Percentiles rank a stretch among this genome's conserved stretches.
Evolutionary conservation across 768 basidiomycete species (phyloP).

Genomic region (Cyathus striatus): DNA sequence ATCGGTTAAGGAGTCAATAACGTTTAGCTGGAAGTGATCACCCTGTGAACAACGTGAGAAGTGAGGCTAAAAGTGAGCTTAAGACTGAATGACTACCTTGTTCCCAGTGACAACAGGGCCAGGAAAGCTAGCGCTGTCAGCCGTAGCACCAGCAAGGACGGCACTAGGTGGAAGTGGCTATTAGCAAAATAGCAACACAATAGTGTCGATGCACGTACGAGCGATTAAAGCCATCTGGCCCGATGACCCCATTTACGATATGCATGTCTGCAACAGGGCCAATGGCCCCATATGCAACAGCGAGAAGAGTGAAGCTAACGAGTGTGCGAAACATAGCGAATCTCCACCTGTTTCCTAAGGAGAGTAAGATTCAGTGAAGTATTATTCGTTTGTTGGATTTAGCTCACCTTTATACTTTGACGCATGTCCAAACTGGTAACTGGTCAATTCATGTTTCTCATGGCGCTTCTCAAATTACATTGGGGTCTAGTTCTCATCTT

Average conservation of each 20-base stretch:
- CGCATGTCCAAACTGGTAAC: no score
- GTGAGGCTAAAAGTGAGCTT: background rate
- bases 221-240: slow-evolving; percentile 2
- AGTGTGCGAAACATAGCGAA: no score
- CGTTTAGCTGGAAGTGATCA: slow-evolving; percentile 14
- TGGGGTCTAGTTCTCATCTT: no score
- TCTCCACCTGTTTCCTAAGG: no score
- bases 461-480: no score
- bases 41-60: slow-evolving; percentile 8
- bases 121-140: background rate
- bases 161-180: background rate
- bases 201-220: background rate
- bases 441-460: no score
- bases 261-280: background rate
- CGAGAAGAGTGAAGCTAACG: no score
- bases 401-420: no score
- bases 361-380: no score
- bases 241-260: background rate
- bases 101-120: slow-evolving; percentile 3
- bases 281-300: background rate
- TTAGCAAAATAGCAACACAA: background rate
- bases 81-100: background rate
- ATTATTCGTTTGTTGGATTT: no score
- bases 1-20: slow-evolving; percentile 14
- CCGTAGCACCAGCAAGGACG: background rate